Evolutionary conservation across 495 filamentous ascomycete genomes (phyloP).

Genomic region (Amniculicola lignicola): DNA sequence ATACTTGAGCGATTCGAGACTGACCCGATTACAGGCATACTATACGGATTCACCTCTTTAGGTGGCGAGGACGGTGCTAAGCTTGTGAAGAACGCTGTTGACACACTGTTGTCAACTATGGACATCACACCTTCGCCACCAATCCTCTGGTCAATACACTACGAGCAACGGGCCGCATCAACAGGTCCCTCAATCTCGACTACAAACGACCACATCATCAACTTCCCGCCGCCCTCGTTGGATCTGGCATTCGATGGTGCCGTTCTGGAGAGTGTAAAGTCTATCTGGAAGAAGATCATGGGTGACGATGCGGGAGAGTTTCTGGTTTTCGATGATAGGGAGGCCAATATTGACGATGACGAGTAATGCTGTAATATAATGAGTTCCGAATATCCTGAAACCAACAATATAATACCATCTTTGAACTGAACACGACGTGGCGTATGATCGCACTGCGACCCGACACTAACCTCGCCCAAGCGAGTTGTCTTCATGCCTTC

Average conservation of each 20-base stretch:
- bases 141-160: slow-evolving; percentile 29
- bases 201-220: background rate
- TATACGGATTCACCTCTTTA: slow-evolving; percentile 26
- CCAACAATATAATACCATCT: too few species aligned
- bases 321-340: slow-evolving; percentile 33
- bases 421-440: too few species aligned
- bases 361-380: too few species aligned
- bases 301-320: slow-evolving; percentile 30
- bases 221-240: slow-evolving; percentile 5
- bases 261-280: slow-evolving; percentile 28
- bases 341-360: slow-evolving; percentile 25
- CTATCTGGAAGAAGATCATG: slow-evolving; percentile 31
- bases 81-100: slow-evolving; percentile 24
- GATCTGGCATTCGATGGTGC: slow-evolving; percentile 36
- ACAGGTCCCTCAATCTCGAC: background rate
- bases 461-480: too few species aligned
- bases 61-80: slow-evolving; percentile 7
- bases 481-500: too few species aligned
- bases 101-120: slow-evolving; percentile 13
- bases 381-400: too few species aligned
- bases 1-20: background rate
- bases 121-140: slow-evolving; percentile 12
- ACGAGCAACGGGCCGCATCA: slow-evolving; percentile 14
- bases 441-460: too few species aligned
- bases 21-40: slow-evolving; percentile 20